Conservation (phyloP, 2,329 filamentous ascomycete genomes). For the Didymella pomorum region DNA sequence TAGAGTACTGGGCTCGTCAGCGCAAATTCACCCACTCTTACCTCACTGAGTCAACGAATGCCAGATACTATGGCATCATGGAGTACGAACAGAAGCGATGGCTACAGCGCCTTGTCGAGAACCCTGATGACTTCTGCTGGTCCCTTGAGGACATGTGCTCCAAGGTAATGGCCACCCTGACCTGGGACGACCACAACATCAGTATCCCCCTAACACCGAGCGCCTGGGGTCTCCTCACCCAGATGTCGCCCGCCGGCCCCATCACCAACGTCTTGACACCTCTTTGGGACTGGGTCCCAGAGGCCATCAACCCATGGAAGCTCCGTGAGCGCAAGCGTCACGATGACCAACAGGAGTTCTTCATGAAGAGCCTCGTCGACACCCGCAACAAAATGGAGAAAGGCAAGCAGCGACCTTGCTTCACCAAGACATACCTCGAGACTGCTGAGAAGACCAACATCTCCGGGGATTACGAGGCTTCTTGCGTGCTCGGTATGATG, state of each 20-base stretch:
- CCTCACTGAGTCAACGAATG: conserved; percentile 57
- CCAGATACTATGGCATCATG: conserved; percentile 58
- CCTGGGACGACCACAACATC: conserved; percentile 61
- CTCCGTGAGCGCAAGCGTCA: conserved; percentile 61
- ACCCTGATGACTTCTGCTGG: conserved; percentile 61
- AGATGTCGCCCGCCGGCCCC: conserved; percentile 66
- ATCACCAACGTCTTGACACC: conserved; percentile 66
- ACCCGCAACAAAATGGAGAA: conserved; percentile 47
- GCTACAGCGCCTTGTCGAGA: conserved; percentile 58
- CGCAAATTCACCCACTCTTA: conserved; percentile 62
- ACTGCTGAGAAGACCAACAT: conserved; percentile 52
- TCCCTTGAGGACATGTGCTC: conserved; percentile 65
- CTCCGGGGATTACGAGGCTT: conserved; percentile 50
- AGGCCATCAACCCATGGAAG: conserved; percentile 63
- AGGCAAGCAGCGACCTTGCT: conserved; percentile 45
- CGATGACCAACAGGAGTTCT: conserved; percentile 62
- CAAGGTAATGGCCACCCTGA: conserved; percentile 64
- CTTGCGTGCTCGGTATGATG: conserved; percentile 52
- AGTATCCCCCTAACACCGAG: conserved; percentile 60
- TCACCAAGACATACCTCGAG: conserved; percentile 46
- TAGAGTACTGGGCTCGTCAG: conserved; percentile 64
- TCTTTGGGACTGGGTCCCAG: conserved; percentile 61
- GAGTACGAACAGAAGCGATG: conserved; percentile 64
- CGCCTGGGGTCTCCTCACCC: conserved; percentile 64
- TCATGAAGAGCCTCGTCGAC: conserved; percentile 57